These are phyloP conservation scores for Agaricus subrufescens DNA, from an alignment of 768 basidiomycete genomes.

Conservation along the genomic window DNA sequence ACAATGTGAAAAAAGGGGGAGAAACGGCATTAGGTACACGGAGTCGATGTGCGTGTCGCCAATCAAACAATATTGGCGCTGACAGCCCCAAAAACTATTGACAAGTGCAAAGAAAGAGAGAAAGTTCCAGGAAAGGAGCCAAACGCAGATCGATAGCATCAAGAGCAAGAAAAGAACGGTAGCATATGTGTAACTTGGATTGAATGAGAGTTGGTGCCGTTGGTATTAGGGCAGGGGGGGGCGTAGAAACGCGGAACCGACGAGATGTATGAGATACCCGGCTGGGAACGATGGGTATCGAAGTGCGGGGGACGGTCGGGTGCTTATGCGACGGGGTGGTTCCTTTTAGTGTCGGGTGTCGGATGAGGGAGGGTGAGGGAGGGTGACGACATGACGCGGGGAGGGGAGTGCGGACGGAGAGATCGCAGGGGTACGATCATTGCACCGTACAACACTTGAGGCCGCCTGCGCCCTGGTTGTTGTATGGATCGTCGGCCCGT, in stretches of 20 bases:
- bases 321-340: conserved; percentile 5
- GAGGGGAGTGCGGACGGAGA: neutral
- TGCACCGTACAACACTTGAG: conserved; percentile 56
- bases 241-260: conserved; percentile 1
- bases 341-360: neutral
- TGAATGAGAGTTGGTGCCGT: conserved; percentile 3
- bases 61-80: conserved; percentile 8
- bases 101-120: conserved; percentile 9
- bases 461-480: conserved; percentile 51
- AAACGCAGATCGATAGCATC: neutral
- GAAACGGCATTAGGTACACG: conserved; percentile 1
- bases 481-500: conserved; percentile 90
- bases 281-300: neutral
- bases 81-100: conserved; percentile 8
- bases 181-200: conserved; percentile 13
- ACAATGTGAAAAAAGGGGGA: neutral
- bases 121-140: conserved; percentile 13
- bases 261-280: neutral
- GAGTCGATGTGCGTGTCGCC: conserved; percentile 2
- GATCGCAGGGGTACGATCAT: conserved; percentile 23
- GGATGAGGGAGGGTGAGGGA: neutral
- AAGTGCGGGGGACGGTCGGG: neutral
- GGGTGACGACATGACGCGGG: neutral
- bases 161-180: conserved; percentile 12
- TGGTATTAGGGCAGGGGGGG: conserved; percentile 1